A percentile compares a stretch with the other conserved stretches of the same genome.
These are phyloP conservation scores for Firmiana major DNA, from an alignment of 345 rosid species.

Conservation along the genomic window DNA sequence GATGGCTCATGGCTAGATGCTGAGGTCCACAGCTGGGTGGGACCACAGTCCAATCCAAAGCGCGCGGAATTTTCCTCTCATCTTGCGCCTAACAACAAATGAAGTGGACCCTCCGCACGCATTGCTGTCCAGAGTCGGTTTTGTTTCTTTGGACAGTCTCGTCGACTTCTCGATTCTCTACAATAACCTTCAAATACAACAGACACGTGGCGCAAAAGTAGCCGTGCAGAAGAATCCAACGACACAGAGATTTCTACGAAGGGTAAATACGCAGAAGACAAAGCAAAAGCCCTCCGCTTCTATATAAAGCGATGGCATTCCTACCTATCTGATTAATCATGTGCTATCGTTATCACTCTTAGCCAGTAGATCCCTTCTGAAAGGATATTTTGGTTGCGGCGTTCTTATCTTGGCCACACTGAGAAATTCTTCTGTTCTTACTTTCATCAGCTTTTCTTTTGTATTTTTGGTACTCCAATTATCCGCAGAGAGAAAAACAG, in stretches of 20 bases:
- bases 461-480: background rate
- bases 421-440: background rate
- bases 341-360: background rate
- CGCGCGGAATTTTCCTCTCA: background rate
- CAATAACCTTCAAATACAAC: background rate
- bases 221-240: background rate
- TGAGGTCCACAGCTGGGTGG: background rate
- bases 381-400: background rate
- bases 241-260: background rate
- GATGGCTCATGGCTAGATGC: background rate
- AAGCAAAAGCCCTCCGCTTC: background rate
- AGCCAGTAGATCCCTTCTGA: background rate
- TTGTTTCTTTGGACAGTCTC: background rate
- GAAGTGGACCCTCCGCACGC: background rate
- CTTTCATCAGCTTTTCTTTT: background rate
- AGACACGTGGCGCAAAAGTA: background rate
- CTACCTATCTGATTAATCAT: background rate
- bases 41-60: background rate
- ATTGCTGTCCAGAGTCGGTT: background rate
- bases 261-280: background rate
- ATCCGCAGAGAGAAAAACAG: background rate
- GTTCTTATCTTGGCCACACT: background rate
- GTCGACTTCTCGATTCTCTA: background rate
- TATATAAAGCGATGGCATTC: background rate
- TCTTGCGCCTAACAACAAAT: background rate